Evolutionary conservation across 306 rosid species (phyloP).

Genomic region (Cucurbita ficifolia): DNA sequence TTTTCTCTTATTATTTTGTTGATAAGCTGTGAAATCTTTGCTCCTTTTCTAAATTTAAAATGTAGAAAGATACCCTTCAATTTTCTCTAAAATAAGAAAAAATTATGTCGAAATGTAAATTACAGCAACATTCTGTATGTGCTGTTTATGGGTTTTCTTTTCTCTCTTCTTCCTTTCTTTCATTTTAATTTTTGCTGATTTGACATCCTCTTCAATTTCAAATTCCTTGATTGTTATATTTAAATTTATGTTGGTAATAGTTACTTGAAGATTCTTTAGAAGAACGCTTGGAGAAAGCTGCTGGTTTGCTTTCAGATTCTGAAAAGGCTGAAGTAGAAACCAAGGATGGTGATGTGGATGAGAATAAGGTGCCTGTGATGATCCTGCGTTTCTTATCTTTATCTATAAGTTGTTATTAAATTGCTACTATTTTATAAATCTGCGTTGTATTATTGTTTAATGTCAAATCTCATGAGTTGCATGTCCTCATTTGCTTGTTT

Average conservation of each 20-base stretch:
- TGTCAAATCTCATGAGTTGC: not conserved
- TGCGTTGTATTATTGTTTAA: not conserved
- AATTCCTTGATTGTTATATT: not conserved
- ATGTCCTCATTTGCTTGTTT: conserved; percentile 11
- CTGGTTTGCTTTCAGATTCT: conserved; percentile 61
- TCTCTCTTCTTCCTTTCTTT: not conserved
- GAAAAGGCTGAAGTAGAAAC: conserved; percentile 79
- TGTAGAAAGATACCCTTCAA: not conserved
- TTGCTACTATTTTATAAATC: not conserved
- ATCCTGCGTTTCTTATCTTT: not conserved
- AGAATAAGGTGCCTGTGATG: conserved; percentile 49
- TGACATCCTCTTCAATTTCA: not conserved
- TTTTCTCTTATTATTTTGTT: not conserved
- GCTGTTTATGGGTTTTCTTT: not conserved
- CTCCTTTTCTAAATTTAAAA: not conserved
- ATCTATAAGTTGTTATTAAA: not conserved
- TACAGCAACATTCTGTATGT: not conserved
- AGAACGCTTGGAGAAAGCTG: conserved; percentile 75
- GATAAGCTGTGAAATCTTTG: not conserved
- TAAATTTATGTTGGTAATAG: conserved; percentile 19
- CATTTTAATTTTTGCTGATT: not conserved
- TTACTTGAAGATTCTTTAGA: conserved; percentile 87
- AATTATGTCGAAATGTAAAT: not conserved
- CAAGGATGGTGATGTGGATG: conserved; percentile 73
- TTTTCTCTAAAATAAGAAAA: not conserved